Evolutionary conservation across 139 green algal species (phyloP).

Genomic region (Auxenochlorella protothecoides): DNA sequence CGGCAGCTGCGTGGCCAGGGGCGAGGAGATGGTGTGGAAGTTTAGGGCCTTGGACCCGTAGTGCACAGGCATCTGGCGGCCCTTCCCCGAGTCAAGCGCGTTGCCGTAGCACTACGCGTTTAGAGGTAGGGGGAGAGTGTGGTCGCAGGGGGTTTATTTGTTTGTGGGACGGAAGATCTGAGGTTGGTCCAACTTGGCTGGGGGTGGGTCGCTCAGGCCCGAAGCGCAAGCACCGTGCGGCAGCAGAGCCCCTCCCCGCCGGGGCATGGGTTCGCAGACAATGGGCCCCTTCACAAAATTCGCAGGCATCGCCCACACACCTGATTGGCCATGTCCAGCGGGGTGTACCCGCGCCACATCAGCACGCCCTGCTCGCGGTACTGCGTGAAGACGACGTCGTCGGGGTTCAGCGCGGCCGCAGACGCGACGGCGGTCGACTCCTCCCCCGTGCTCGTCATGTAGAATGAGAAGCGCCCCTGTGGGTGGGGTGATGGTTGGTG

Average conservation of each 20-base stretch:
- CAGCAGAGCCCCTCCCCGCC: background rate
- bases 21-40: slow-evolving; percentile 87
- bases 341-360: slow-evolving; percentile 76
- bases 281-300: background rate
- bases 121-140: background rate
- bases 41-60: slow-evolving; percentile 66
- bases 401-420: slow-evolving; percentile 59
- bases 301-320: slow-evolving; percentile 7
- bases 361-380: slow-evolving; percentile 90
- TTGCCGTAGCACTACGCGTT: slow-evolving; percentile 67
- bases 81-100: slow-evolving; percentile 62
- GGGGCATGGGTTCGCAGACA: too few relatives aligned
- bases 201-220: background rate
- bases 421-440: slow-evolving; percentile 73
- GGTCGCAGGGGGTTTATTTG: background rate
- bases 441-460: slow-evolving; percentile 84
- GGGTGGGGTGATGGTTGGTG: background rate
- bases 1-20: slow-evolving; percentile 84
- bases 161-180: background rate
- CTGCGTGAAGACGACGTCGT: slow-evolving; percentile 79
- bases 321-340: slow-evolving; percentile 83
- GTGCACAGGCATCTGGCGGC: slow-evolving; percentile 93
- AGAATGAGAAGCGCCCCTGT: slow-evolving; percentile 87
- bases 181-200: background rate
- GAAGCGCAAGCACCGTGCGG: slow-evolving; percentile 1